Evolutionary conservation across 768 basidiomycete genomes (phyloP), one percentile per base, ranked within the genome.

Genomic region (Termitomyces sp.): DNA sequence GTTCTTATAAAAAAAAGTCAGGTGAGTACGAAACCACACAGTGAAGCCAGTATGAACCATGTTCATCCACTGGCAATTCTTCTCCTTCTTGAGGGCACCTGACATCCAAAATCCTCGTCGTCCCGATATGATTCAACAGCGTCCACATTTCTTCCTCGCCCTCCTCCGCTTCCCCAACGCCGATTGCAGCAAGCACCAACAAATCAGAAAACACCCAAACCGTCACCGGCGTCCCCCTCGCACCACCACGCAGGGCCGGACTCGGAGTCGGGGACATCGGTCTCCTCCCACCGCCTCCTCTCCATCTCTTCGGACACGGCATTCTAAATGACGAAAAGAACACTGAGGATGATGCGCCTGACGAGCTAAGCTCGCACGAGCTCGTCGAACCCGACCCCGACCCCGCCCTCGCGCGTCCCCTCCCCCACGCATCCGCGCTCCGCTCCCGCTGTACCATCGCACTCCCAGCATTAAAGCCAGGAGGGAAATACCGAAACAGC

Each of bases 161-260:
- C 2, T 15, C 22, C 3, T 39, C 15, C 18, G 10, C 18, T 13
- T 8, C 18, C 12, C 10, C 51, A n/a, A 9, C 2, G 3, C 33
- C 48, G 34, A 26, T 20, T 24, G 71, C 71, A 18, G 83, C 79
- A 29, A 92, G 67, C n/a, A 92, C 62, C 49, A 90, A 67, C 33
- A 92, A 56, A 68, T 94, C 90, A 18, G 82, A 82, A 70, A 92
- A 90, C 15, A 66, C 54, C 20, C 78, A 75, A 39, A 67, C 73
- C 60, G 73, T 73, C 18, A 74, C 66, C 58, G 65, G 61, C 22
- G 63, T 59, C 45, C 51, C 57, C 46, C 28, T 37, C 10, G 41
- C 18, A 3, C n/a, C 24, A 28, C 51, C 42, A 29, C 55, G 51
- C 12, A 52, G 44, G 48, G 57, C 54, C 18, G 56, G 58, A 15